Evolutionary conservation across 305 asterid genomes (phyloP), one percentile per base, ranked within the genome.

Genomic region (Plantago coronopus): DNA sequence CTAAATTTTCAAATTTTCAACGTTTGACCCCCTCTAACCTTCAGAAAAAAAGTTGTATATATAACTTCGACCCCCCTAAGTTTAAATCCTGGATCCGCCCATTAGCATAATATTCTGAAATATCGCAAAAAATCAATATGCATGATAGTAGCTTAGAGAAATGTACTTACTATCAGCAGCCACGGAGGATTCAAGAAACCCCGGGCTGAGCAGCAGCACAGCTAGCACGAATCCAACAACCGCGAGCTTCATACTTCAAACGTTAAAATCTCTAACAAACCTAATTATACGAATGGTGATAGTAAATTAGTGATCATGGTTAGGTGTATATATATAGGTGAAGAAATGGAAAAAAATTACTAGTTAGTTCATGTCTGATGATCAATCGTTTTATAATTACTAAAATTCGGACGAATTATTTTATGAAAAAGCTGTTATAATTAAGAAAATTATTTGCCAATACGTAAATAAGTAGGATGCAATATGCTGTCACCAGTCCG

Each of bases 91-190:
- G n/a, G n/a, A n/a, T n/a, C n/a, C n/a, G n/a, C n/a, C n/a, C n/a
- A n/a, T n/a, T n/a, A n/a, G n/a, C n/a, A n/a, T n/a, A n/a, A n/a
- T n/a, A n/a, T n/a, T n/a, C n/a, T n/a, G n/a, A n/a, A n/a, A n/a
- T n/a, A n/a, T n/a, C n/a, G 57, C 11, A 50, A 13, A 2, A 27
- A 27, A 1, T 5, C 34, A 27, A 34, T 34, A 0, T 6, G 38
- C 13, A 5, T 17, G n/a, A n/a, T n/a, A n/a, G n/a, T n/a, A n/a
- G n/a, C n/a, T n/a, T n/a, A n/a, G n/a, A n/a, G n/a, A n/a, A n/a
- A 18, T 25, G 37, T 14, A 51, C 57, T 51, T 51, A 51, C 57
- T 51, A 51, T 29, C 27, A 51, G 14, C 40, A 1, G 57, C 57
- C 14, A 15, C 15, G 20, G 40, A 15, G 17, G 57, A 23, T 23